Base-by-base conservation (phyloP, 2,329 filamentous ascomycete species). In the Fusarium sulawesiense region DNA sequence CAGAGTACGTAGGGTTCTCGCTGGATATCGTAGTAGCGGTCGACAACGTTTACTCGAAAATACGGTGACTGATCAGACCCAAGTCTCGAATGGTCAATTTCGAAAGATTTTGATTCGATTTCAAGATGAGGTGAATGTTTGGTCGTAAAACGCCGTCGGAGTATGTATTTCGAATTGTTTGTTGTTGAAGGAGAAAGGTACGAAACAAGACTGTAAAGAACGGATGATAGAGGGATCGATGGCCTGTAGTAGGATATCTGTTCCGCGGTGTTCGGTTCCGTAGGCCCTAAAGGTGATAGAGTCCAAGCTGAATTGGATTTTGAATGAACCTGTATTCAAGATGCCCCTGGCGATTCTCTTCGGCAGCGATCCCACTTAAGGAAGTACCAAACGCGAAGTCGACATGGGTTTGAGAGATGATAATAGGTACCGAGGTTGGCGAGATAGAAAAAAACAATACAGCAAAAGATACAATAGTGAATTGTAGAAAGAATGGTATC, bases 281-380 rank as follows among this genome's bases (percentile, higher is more conserved):
- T 55, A 58, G 66, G 32, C 66, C 30, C 42, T 58, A 60, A 59
- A 61, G 37, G 63, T 51, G 47, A 48, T 44, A 70, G 42, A 55
- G 53, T 51, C 37, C 45, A 54, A 61, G 37, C 25, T 44, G 56
- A 61, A 56, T 56, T 56, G 56, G 56, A 61, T 23, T 53, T 56
- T 56, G 56, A 56, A 62, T 30, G 29, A 13, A 30, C 55, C 25
- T 60, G 37, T 62, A 44, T 62, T 60, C 64, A 68, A 71, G 51
- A 29, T 61, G 60, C 60, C 60, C 72, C 72, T 73, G 72, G 46
- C 48, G 64, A 60, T 56, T 68, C 50, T 64, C 56, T 48, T 72
- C 72, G 72, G 73, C 59, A 60, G 67, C 69, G 73, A 75, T 71
- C 67, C 73, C 73, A 68, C 68, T 75, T 75, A 71, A 47, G 71